Evolutionary conservation across 495 filamentous ascomycete species (phyloP).

Genomic region (Lepidopterella palustris): DNA sequence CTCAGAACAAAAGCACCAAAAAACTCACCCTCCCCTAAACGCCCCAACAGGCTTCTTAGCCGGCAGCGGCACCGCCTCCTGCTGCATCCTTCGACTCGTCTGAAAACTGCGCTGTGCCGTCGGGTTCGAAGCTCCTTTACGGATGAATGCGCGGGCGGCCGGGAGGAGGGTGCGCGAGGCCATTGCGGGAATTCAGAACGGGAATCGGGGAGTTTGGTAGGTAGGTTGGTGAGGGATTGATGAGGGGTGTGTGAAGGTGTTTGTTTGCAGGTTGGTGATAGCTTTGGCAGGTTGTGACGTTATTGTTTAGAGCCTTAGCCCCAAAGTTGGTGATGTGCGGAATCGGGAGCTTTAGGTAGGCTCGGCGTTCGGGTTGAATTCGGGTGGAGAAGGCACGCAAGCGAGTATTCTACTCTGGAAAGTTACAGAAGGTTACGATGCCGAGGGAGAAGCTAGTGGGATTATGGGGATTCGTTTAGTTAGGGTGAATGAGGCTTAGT

Average conservation of each 20-base stretch:
- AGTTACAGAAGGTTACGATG: too few relatives aligned
- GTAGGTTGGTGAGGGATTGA: too few relatives aligned
- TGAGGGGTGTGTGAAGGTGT: too few relatives aligned
- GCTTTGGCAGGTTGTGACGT: neutral
- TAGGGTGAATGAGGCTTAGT: too few relatives aligned
- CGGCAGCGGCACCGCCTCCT: constrained; percentile 43
- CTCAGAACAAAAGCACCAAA: constrained; percentile 1
- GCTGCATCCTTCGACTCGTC: constrained; percentile 16
- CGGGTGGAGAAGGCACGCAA: too few relatives aligned
- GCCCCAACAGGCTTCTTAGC: constrained; percentile 79
- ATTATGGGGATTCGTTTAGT: too few relatives aligned
- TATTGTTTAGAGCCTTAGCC: neutral
- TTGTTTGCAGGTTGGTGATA: neutral
- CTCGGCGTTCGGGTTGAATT: neutral
- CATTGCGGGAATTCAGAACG: constrained; percentile 31
- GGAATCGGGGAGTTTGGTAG: too few relatives aligned
- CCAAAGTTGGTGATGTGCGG: too few relatives aligned
- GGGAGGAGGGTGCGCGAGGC: constrained; percentile 43
- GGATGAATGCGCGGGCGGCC: constrained; percentile 23
- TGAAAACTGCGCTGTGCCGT: constrained; percentile 18
- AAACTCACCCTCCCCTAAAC: constrained; percentile 81
- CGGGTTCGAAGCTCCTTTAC: neutral
- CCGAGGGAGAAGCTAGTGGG: too few relatives aligned
- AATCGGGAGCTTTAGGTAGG: neutral
- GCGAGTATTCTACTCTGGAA: too few relatives aligned